Evolutionary conservation across 805 yeast genomes (phyloP), one percentile per base, ranked within the genome.

Genomic region (Suhomyces canberraensis): DNA sequence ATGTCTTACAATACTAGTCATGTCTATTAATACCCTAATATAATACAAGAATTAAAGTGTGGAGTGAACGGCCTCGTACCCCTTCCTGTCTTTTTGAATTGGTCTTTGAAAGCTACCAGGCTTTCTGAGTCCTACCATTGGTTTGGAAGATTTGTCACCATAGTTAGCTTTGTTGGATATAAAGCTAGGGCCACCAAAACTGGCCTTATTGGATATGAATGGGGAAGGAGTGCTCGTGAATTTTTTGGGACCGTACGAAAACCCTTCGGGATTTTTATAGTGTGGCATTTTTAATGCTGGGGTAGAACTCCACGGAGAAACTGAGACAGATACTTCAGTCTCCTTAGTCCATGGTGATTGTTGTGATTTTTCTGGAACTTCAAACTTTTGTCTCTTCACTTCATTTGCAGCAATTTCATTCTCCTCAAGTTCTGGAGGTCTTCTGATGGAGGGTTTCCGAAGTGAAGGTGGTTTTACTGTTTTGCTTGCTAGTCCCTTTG

Each of bases 101-200:
- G 67, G 67, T 35, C 56, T 47, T 46, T 60, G 66, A 44, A 61
- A 61, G 41, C 58, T 58, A 21, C 61, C 59, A 5, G 69, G 69
- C 43, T 54, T 59, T 45, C 52, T 53, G 33, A 62, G 54, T 8
- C 53, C 54, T 11, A 36, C 25, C n/a, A n/a, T n/a, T n/a, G n/a
- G n/a, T n/a, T n/a, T n/a, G n/a, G n/a, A n/a, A n/a, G n/a, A n/a
- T n/a, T n/a, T n/a, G n/a, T n/a, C n/a, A n/a, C n/a, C n/a, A n/a
- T n/a, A n/a, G n/a, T n/a, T n/a, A n/a, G n/a, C n/a, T n/a, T n/a
- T n/a, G n/a, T n/a, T n/a, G n/a, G n/a, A n/a, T n/a, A n/a, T n/a
- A n/a, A n/a, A n/a, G n/a, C n/a, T n/a, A n/a, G n/a, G n/a, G n/a
- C n/a, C 8, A 29, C 50, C 48, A 29, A 37, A 35, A 17, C 40